phyloP scores from a whole-genome alignment of 2,329 filamentous ascomycete genomes.

The Lecanosticta acicola region DNA sequence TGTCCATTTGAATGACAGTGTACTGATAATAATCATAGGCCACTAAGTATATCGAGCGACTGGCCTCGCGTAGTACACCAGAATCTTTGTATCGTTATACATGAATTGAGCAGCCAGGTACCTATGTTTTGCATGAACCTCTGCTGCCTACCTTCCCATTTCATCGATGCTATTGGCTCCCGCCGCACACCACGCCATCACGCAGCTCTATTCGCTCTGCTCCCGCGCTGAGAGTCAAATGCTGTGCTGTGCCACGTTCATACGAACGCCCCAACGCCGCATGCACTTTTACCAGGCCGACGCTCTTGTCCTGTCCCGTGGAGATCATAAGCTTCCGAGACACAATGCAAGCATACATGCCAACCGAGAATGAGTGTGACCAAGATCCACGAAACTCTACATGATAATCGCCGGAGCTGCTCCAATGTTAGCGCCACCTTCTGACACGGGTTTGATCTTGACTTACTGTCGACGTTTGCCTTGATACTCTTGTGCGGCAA shows the following conservation, averaged over 20 bases:
- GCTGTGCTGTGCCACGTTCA: background rate
- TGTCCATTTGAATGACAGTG: no score
- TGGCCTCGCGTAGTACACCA: no score
- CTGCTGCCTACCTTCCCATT: no score
- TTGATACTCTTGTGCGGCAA: slow-evolving; percentile 99
- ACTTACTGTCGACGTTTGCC: slow-evolving; percentile 80
- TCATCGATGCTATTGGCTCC: background rate
- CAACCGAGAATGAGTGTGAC: background rate
- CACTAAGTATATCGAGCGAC: no score
- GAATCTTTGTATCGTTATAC: no score
- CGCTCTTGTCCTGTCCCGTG: background rate
- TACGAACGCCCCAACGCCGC: background rate
- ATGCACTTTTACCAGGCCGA: background rate
- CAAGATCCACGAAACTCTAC: slow-evolving; percentile 8
- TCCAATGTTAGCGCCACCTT: slow-evolving; percentile 7
- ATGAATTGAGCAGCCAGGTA: no score
- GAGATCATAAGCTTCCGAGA: slow-evolving; percentile 4
- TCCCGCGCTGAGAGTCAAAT: background rate
- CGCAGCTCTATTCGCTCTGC: background rate
- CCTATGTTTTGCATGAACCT: no score
- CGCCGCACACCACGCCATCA: background rate
- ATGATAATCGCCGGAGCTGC: slow-evolving; percentile 24
- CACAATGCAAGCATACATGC: background rate
- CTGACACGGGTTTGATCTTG: background rate
- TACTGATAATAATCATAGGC: no score